phyloP scores from a whole-genome alignment of 2,329 filamentous ascomycete species.

The Pseudophaeomoniella oleicola region DNA sequence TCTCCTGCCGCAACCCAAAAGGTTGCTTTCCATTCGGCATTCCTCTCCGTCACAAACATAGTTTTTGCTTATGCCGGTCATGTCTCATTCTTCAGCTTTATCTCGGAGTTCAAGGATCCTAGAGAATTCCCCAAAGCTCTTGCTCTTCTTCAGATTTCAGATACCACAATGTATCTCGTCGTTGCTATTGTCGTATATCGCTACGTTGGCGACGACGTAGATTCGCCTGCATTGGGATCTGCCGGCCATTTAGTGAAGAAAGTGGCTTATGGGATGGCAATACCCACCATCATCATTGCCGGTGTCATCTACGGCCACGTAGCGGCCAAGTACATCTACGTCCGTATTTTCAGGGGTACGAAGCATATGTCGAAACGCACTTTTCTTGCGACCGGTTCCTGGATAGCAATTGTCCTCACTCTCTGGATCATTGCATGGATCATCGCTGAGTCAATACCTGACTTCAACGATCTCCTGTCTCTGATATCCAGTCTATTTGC shows the following conservation, averaged over 20 bases:
- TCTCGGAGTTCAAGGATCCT: slow-evolving; percentile 49
- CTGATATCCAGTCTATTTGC: slow-evolving; percentile 50
- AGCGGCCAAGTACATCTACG: slow-evolving; percentile 51
- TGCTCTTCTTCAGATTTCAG: slow-evolving; percentile 42
- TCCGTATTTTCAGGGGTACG: slow-evolving; percentile 46
- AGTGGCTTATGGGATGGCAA: slow-evolving; percentile 52
- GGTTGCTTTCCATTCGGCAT: slow-evolving; percentile 38
- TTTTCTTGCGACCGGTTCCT: slow-evolving; percentile 36
- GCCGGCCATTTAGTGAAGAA: slow-evolving; percentile 42
- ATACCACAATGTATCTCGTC: slow-evolving; percentile 48
- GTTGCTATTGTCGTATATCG: slow-evolving; percentile 55
- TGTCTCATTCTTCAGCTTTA: slow-evolving; percentile 34
- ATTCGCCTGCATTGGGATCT: slow-evolving; percentile 52
- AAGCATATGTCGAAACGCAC: slow-evolving; percentile 39
- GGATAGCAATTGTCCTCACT: slow-evolving; percentile 40
- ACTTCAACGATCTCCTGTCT: slow-evolving; percentile 53
- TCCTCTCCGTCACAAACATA: slow-evolving; percentile 52
- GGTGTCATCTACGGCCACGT: slow-evolving; percentile 58
- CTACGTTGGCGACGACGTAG: slow-evolving; percentile 46
- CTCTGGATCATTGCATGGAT: slow-evolving; percentile 51
- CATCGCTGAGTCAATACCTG: slow-evolving; percentile 54
- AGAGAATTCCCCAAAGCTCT: slow-evolving; percentile 49
- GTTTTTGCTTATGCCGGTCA: slow-evolving; percentile 45
- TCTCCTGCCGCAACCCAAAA: slow-evolving; percentile 23
- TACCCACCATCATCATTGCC: slow-evolving; percentile 57